Evolutionary conservation across 768 basidiomycete genomes (phyloP).

Genomic region (Phlegmacium glaucopus): DNA sequence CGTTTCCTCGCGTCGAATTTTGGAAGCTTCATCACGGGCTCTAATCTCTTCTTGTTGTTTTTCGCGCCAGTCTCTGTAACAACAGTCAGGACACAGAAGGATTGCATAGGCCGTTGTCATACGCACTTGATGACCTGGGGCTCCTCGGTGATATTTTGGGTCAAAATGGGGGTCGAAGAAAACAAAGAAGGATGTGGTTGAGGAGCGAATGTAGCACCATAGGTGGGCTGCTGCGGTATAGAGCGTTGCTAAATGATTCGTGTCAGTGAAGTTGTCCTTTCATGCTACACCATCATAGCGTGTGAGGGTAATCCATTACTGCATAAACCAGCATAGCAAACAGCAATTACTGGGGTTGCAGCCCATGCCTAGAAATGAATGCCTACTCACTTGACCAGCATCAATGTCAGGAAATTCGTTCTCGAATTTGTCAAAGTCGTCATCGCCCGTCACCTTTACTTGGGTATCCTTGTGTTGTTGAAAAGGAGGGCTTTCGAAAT

Average conservation of each 20-base stretch:
- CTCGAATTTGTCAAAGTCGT: constrained; percentile 84
- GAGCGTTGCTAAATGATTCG: constrained; percentile 27
- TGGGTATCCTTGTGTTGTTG: constrained; percentile 33
- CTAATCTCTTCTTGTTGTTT: constrained; percentile 82
- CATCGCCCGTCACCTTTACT: constrained; percentile 81
- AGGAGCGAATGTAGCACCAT: constrained; percentile 65
- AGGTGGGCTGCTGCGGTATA: constrained; percentile 35
- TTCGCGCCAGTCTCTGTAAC: constrained; percentile 77
- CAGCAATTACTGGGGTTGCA: not conserved
- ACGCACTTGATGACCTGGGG: constrained; percentile 82
- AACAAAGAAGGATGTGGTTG: constrained; percentile 70
- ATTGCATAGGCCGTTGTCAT: not conserved
- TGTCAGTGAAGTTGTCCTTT: constrained; percentile 2
- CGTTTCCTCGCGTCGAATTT: constrained; percentile 74
- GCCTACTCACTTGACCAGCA: constrained; percentile 33
- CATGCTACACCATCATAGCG: no score
- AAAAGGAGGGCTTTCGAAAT: constrained; percentile 51
- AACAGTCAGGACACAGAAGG: not conserved
- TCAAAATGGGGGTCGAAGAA: constrained; percentile 71
- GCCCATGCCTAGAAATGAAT: not conserved
- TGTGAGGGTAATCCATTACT: no score
- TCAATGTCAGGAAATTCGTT: constrained; percentile 83
- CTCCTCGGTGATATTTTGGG: constrained; percentile 67
- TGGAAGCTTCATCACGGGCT: constrained; percentile 77
- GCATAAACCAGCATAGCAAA: no score